phyloP scores from a whole-genome alignment of 2,329 filamentous ascomycete species.

The Fusarium palustre region DNA sequence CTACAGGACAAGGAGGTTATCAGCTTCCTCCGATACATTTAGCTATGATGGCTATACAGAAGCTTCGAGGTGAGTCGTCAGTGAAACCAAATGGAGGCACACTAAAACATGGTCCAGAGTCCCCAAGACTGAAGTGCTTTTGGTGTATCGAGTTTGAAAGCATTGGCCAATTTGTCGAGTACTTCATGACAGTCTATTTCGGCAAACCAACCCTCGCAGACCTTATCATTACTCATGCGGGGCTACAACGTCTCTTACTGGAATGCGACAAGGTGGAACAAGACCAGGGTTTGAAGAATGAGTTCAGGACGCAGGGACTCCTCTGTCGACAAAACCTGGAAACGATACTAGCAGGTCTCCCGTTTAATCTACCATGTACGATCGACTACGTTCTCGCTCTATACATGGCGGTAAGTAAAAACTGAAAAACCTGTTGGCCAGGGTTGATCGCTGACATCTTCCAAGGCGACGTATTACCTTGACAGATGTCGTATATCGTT shows the following conservation, averaged over 20 bases:
- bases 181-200: slow-evolving; percentile 23
- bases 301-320: background rate
- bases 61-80: background rate
- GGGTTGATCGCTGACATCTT: accelerated
- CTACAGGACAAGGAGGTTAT: background rate
- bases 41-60: slow-evolving; percentile 17
- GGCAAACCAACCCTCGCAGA: slow-evolving; percentile 17
- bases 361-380: slow-evolving; percentile 5
- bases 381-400: background rate
- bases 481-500: background rate
- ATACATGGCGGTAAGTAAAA: background rate
- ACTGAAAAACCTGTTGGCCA: accelerated
- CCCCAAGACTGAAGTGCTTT: background rate
- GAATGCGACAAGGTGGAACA: background rate
- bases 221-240: slow-evolving; percentile 1
- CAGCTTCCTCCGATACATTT: background rate
- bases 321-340: slow-evolving; percentile 9
- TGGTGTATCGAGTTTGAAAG: slow-evolving; percentile 11
- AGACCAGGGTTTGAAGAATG: background rate
- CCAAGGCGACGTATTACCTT: background rate
- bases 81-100: accelerated
- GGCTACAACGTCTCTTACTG: background rate
- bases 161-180: slow-evolving; percentile 14
- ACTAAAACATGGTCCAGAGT: background rate
- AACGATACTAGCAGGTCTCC: background rate